Evolutionary conservation across 2,329 filamentous ascomycete species (phyloP).

Genomic region (Eutypa lata): DNA sequence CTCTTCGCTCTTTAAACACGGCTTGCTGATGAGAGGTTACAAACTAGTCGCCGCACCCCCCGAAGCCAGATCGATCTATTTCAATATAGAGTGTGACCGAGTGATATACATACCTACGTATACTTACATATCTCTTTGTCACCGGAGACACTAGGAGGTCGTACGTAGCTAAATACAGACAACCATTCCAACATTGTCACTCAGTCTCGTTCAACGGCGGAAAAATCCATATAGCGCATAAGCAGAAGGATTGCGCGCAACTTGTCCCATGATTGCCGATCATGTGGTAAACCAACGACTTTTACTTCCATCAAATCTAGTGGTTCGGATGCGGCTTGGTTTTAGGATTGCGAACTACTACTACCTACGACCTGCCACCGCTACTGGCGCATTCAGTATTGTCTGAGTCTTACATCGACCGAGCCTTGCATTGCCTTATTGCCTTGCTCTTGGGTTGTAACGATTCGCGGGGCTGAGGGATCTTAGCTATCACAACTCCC

Average conservation of each 20-base stretch:
- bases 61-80: not conserved
- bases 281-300: conserved; percentile 16
- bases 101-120: not conserved
- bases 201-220: conserved; percentile 3
- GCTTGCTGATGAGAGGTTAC: conserved; percentile 12
- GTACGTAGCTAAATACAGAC: not conserved
- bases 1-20: conserved; percentile 5
- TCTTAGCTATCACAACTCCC: not conserved
- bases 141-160: not conserved
- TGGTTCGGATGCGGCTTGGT: conserved; percentile 4
- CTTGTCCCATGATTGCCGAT: conserved; percentile 12
- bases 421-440: not conserved
- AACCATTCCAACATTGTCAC: not conserved
- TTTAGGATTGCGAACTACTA: not conserved
- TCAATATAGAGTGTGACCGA: not conserved
- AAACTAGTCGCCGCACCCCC: not conserved
- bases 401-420: not conserved
- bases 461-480: not conserved
- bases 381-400: not conserved
- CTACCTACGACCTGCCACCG: not conserved
- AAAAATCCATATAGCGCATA: not conserved
- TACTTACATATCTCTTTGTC: no score
- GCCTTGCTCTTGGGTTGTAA: not conserved
- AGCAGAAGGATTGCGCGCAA: conserved; percentile 8
- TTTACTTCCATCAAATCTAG: conserved; percentile 12